Evolutionary conservation across 768 basidiomycete species (phyloP), one percentile per base, ranked within the genome.

Genomic region (Suillus luteus): DNA sequence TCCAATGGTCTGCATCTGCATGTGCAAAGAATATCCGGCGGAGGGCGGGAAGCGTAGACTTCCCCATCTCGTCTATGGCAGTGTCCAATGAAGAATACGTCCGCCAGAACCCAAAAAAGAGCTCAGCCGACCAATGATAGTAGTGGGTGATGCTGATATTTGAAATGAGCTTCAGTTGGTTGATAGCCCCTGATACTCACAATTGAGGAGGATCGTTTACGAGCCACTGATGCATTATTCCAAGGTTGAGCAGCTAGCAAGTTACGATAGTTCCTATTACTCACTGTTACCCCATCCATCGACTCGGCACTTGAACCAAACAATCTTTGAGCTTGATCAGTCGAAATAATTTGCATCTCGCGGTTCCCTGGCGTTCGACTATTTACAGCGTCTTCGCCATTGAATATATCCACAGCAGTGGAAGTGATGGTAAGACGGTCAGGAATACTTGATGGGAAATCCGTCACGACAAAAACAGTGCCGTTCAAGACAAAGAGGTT

Each of bases 81-180:
- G 85, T 83, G 72, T 95, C 93, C 12, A 96, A 79, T 2, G 92
- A 87, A 40, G 93, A 84, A 74, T 96, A 96, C 0, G 94, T 88
- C 9, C 93, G 85, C 95, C 95, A 96, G 68, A 96, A 85, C 46
- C 95, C 95, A 67, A 93, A 93, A 79, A 92, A 90, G 22, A 95
- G 85, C 72, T 98, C 95, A 5, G 95, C 95, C 38, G 90, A 86
- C 86, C 92, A 95, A 71, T 98, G 95, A 73, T 95, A 96, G 73
- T 96, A 96, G 75, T 96, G 95, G 1, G 90, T 91, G 62, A 96
- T 83, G 77, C 92, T 93, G 55, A 33, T 10, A 60, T 41, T 43
- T 19, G 37, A 57, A 61, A 5, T 15, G 1, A 35, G 67, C n/a
- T 11, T 15, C 10, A 51, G 14, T 49, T 12, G 9, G 54, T 9